A percentile compares a stretch with the other conserved stretches of the same genome.
Conservation (phyloP, 805 yeast genomes). For the Starmerella gropengiesseri region DNA sequence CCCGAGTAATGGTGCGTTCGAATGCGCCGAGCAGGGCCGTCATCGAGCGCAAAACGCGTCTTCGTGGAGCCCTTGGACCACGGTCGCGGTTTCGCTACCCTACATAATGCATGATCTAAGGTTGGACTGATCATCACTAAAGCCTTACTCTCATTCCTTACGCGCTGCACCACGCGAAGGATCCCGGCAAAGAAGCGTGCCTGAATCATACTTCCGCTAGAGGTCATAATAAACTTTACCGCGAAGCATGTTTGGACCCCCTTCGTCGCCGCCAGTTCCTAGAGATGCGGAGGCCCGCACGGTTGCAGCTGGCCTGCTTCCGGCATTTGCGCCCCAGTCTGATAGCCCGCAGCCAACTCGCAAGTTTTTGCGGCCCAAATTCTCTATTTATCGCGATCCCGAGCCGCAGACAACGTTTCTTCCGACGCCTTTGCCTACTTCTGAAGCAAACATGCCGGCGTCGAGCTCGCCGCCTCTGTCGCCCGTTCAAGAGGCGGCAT, state of each 20-base stretch:
- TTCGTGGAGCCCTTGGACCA: not conserved
- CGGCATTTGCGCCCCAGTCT: conserved; percentile 19
- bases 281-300: not conserved
- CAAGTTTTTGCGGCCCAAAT: conserved; percentile 8
- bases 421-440: conserved; percentile 23
- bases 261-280: conserved; percentile 21
- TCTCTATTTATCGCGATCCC: conserved; percentile 15
- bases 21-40: no score
- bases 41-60: conserved; percentile 1
- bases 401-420: conserved; percentile 7
- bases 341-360: conserved; percentile 1
- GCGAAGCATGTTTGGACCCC: conserved; percentile 17
- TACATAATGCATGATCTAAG: conserved; percentile 5
- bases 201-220: not conserved
- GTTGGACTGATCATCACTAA: conserved; percentile 5
- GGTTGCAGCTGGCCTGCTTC: conserved; percentile 8
- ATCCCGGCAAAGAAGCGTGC: no score
- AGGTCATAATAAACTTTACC: not conserved
- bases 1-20: no score
- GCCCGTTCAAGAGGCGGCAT: conserved; percentile 1
- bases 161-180: no score
- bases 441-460: conserved; percentile 16
- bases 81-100: not conserved
- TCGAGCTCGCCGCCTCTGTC: conserved; percentile 18
- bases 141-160: not conserved